Base-by-base conservation (phyloP, 1,139 yeast species). In the Protomyces macrosporus region DNA sequence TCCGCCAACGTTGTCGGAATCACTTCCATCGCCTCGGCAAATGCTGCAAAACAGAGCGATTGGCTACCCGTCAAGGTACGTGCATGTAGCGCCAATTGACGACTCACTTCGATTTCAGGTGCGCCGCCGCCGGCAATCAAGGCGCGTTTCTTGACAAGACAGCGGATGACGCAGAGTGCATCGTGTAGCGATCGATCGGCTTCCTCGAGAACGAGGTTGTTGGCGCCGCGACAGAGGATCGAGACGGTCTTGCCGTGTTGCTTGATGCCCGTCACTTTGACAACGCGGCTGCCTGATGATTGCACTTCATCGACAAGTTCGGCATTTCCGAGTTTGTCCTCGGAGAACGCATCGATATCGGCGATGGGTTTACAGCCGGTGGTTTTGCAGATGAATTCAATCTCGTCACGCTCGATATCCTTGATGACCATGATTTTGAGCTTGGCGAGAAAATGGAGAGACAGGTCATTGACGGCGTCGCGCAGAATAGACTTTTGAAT, bases 121-220 rank as follows among this genome's bases (percentile, higher is more conserved):
- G 98, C 98, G 70, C 98, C 98, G 69, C 99, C 98, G 71, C 99
- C 99, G 12, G 98, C 97, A 77, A 93, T 90, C 72, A 93, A 80
- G 1, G 97, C 98, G 74, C 84, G 88, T 76, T 90, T 93, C 75
- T 93, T 91, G 51, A 95, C 98, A 65, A 93, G 80, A 79, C 98
- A 93, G 75, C 98, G 86, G 65, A 95, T 83, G 35, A 95, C 99
- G 81, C 99, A 93, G 66, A 93, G 82, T 0, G 98, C 98, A 76
- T 93, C 98, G 73, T 93, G 99, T 70, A 93, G 79, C 4, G 98
- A 90, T 76, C 98, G 86, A 75, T 95, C 99, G 54, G 98, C 85
- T 78, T 93, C 98, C 75, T 93, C 98, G 67, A 93, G 79, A 63
- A 93, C 86, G 77, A 90, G 82, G 68, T 82, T 82, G 76, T 93